Percentiles rank a stretch among this genome's conserved stretches.
Conservation (phyloP, 306 rosid genomes). For the Vachellia pachyceras region DNA sequence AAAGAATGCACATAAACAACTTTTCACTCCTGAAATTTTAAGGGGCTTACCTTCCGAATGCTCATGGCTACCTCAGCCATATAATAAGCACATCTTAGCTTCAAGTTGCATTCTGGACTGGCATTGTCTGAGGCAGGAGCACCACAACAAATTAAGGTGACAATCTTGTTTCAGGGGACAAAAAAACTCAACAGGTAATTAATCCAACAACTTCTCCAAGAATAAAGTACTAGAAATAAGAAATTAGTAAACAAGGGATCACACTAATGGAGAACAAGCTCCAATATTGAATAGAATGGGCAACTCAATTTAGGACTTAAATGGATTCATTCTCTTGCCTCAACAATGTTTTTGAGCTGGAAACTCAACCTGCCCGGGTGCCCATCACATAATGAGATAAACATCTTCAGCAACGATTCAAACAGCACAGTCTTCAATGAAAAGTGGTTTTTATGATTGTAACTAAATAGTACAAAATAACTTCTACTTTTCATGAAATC, state of each 20-base stretch:
- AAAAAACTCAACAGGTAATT: not conserved
- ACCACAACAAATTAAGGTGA: slow-evolving; percentile 40
- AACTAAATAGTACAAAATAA: too few species aligned
- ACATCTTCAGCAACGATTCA: slow-evolving; percentile 27
- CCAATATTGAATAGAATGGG: not conserved
- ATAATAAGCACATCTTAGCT: slow-evolving; percentile 77
- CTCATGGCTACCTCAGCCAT: slow-evolving; percentile 94
- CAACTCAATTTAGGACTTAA: not conserved
- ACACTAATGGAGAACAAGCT: not conserved
- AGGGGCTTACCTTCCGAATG: slow-evolving; percentile 79
- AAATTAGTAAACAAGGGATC: slow-evolving; percentile 2
- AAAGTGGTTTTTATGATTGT: not conserved
- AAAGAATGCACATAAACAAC: slow-evolving; percentile 28
- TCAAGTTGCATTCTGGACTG: slow-evolving; percentile 82
- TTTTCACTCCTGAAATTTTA: slow-evolving; percentile 6
- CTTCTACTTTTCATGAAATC: not conserved
- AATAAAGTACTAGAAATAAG: not conserved
- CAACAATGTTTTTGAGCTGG: not conserved
- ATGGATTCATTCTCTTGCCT: not conserved
- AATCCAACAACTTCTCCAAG: not conserved
- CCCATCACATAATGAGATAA: not conserved
- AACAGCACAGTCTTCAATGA: slow-evolving; percentile 5
- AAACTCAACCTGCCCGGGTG: not conserved
- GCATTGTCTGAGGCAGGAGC: slow-evolving; percentile 61
- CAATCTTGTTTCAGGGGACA: slow-evolving; percentile 16